Conservation (phyloP, 2,329 filamentous ascomycete genomes). For the Cadophora luteo-olivacea region DNA sequence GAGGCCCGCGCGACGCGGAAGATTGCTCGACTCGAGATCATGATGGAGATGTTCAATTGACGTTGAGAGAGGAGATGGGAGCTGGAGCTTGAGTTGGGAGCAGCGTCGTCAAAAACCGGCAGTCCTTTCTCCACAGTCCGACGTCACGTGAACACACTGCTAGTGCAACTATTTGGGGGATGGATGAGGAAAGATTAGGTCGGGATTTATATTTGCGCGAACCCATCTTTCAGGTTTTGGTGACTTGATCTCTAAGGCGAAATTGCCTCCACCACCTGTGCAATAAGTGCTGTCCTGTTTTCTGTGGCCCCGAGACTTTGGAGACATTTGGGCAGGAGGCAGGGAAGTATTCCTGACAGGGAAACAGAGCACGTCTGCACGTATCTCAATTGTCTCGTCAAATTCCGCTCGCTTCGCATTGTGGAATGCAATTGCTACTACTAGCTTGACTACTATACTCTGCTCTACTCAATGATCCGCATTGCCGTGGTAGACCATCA, state of each 20-base stretch:
- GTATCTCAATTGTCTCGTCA: background rate
- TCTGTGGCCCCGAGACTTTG: too few species aligned
- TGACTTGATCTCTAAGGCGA: too few species aligned
- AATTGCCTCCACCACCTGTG: too few species aligned
- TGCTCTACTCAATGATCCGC: slow-evolving; percentile 21
- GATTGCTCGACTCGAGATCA: slow-evolving; percentile 45
- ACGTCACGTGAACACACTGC: slow-evolving; percentile 13
- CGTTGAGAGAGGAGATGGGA: slow-evolving; percentile 29
- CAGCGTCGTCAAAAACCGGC: slow-evolving; percentile 10
- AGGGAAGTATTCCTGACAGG: background rate
- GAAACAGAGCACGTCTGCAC: background rate
- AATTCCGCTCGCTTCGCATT: background rate
- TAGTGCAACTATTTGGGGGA: too few species aligned
- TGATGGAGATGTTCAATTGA: slow-evolving; percentile 42
- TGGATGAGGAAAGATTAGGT: too few species aligned
- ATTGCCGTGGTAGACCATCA: background rate
- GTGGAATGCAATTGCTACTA: background rate
- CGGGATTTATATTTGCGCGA: too few species aligned
- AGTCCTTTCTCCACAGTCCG: background rate
- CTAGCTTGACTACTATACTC: slow-evolving; percentile 19
- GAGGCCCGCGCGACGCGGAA: slow-evolving; percentile 42
- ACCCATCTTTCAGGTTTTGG: too few species aligned
- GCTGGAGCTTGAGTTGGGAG: background rate
- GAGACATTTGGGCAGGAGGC: too few species aligned
- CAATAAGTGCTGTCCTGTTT: too few species aligned